These are phyloP conservation scores for Gynochthodes officinalis DNA, from an alignment of 257 asterid species.

Conservation along the genomic window DNA sequence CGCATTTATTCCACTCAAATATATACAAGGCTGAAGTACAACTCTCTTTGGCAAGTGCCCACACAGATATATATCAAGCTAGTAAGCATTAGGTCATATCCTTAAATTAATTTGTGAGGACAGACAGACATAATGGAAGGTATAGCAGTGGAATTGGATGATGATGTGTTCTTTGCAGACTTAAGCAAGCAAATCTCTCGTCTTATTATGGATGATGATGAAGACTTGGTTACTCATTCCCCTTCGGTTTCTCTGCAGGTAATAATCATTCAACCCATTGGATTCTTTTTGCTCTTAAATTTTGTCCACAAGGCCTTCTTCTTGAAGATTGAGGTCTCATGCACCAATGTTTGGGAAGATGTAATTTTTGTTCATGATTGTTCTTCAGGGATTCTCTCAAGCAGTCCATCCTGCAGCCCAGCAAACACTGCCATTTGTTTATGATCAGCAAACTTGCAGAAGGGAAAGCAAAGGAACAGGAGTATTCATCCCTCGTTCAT, in stretches of 20 bases:
- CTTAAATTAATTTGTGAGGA: neutral
- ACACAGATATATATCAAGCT: neutral
- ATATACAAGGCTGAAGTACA: neutral
- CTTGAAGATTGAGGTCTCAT: too few relatives aligned
- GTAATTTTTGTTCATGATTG: too few relatives aligned
- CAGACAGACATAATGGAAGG: conserved; percentile 37
- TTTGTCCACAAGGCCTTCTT: too few relatives aligned
- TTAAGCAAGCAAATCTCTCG: conserved; percentile 81
- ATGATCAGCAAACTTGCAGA: conserved; percentile 37
- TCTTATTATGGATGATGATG: conserved; percentile 87
- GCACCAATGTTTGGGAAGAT: too few relatives aligned
- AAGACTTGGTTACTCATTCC: conserved; percentile 36
- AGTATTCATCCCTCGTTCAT: conserved; percentile 71
- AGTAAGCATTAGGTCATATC: neutral
- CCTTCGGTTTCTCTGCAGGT: conserved; percentile 60
- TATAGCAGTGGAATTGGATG: conserved; percentile 54
- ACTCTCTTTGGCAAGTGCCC: conserved; percentile 3
- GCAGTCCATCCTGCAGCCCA: conserved; percentile 36
- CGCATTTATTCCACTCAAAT: conserved; percentile 27
- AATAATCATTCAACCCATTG: neutral
- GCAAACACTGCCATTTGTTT: conserved; percentile 28
- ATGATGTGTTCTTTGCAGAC: conserved; percentile 81
- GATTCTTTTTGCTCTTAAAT: neutral
- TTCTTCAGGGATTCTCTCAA: conserved; percentile 41
- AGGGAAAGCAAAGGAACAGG: conserved; percentile 89